These are phyloP conservation scores for Oenanthe javanica DNA, from an alignment of 140 eudicot genomes.

Conservation along the genomic window DNA sequence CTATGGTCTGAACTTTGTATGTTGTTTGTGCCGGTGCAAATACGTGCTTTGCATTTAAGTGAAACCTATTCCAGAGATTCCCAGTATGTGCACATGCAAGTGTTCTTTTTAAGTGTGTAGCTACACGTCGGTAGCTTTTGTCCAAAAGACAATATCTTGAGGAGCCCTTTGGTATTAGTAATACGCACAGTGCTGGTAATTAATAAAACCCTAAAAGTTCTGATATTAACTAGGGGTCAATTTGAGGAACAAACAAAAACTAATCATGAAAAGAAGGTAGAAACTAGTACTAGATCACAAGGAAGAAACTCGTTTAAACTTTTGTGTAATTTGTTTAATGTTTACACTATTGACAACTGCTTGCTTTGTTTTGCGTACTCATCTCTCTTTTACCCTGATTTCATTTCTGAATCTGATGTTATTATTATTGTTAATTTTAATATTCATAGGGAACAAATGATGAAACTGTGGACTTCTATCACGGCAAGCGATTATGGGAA, in stretches of 20 bases:
- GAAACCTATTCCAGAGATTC: background rate
- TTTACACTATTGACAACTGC: background rate
- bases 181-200: background rate
- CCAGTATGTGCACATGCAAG: background rate
- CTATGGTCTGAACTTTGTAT: background rate
- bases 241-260: background rate
- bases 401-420: background rate
- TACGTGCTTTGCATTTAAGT: background rate
- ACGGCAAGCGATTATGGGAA: constrained; percentile 94
- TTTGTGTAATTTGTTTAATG: background rate
- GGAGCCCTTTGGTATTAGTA: background rate
- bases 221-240: background rate
- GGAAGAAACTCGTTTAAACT: background rate
- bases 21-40: background rate
- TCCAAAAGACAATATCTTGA: background rate
- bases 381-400: background rate
- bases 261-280: background rate
- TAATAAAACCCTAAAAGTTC: background rate
- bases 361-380: background rate
- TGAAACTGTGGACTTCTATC: constrained; percentile 81
- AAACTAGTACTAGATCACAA: background rate
- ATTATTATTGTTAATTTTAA: background rate
- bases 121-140: background rate
- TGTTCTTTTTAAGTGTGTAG: background rate
- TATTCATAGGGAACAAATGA: constrained; percentile 70